Conservation (phyloP, 2,329 filamentous ascomycete genomes). For the Colletotrichum chlorophyti region DNA sequence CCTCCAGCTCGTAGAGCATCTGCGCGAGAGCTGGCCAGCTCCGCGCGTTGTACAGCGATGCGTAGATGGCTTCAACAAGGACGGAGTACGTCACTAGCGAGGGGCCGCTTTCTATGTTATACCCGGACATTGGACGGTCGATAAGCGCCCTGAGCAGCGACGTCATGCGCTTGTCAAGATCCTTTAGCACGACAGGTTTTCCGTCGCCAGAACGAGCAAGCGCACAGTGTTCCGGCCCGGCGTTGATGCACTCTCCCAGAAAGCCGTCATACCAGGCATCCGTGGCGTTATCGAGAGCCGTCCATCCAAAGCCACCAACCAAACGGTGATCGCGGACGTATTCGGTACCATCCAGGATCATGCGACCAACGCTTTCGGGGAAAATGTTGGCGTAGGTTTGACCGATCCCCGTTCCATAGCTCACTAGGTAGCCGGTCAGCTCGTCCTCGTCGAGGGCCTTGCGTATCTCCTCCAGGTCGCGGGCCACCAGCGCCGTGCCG, state of each 20-base stretch:
- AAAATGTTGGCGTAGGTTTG: slow-evolving; percentile 60
- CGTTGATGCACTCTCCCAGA: slow-evolving; percentile 55
- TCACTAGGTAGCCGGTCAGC: slow-evolving; percentile 56
- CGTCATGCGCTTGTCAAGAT: slow-evolving; percentile 47
- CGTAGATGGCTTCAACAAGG: slow-evolving; percentile 47
- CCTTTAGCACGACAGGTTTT: slow-evolving; percentile 39
- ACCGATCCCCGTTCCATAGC: slow-evolving; percentile 59
- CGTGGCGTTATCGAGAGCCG: slow-evolving; percentile 55
- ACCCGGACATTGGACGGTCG: slow-evolving; percentile 45
- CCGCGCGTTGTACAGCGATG: slow-evolving; percentile 48
- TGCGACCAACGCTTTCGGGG: slow-evolving; percentile 52
- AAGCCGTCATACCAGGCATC: slow-evolving; percentile 58
- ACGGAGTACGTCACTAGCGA: slow-evolving; percentile 53
- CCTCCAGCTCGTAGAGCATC: slow-evolving; percentile 51
- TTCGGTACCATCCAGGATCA: slow-evolving; percentile 57
- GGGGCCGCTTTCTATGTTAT: slow-evolving; percentile 46
- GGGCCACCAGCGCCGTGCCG: slow-evolving; percentile 52
- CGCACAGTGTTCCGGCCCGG: slow-evolving; percentile 52
- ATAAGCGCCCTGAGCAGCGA: slow-evolving; percentile 45
- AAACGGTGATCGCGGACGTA: slow-evolving; percentile 53
- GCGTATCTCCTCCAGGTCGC: slow-evolving; percentile 57
- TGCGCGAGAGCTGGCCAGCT: slow-evolving; percentile 50
- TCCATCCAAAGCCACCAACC: slow-evolving; percentile 54
- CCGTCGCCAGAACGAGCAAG: slow-evolving; percentile 43
- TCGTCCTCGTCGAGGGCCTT: slow-evolving; percentile 52